Evolutionary conservation across 1,139 yeast genomes (phyloP).

Genomic region (Wickerhamomyces sp.): DNA sequence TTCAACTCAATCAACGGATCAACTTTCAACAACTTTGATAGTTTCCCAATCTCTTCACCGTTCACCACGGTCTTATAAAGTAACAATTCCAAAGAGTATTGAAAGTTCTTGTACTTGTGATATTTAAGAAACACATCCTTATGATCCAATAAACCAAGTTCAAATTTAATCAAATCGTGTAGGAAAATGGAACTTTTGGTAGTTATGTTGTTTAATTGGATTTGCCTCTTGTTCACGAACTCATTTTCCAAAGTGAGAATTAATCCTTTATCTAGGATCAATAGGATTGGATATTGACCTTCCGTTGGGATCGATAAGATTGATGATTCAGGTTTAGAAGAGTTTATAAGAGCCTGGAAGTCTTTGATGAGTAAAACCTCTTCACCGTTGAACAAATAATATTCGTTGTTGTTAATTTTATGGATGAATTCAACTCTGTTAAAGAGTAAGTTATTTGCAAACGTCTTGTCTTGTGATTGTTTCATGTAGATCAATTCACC

Average conservation of each 20-base stretch:
- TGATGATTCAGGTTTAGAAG: constrained; percentile 8
- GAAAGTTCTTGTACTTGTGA: constrained; percentile 38
- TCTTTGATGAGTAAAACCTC: constrained; percentile 24
- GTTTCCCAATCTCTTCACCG: constrained; percentile 17
- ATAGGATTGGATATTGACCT: constrained; percentile 19
- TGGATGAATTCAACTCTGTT: constrained; percentile 23
- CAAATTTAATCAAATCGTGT: constrained; percentile 25
- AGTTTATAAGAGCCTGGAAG: constrained; percentile 13
- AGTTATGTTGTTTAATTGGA: constrained; percentile 16
- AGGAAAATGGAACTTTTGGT: constrained; percentile 23
- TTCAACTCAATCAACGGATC: constrained; percentile 33
- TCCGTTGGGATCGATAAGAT: constrained; percentile 1
- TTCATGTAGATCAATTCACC: constrained; percentile 26
- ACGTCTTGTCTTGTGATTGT: constrained; percentile 4
- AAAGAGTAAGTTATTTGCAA: constrained; percentile 20
- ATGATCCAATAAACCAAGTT: constrained; percentile 8
- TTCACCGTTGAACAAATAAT: constrained; percentile 25
- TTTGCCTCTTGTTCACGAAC: constrained; percentile 13
- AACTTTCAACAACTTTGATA: constrained; percentile 16
- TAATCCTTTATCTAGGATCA: constrained; percentile 19
- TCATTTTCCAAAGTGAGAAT: constrained; percentile 22
- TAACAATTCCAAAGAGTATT: constrained; percentile 42
- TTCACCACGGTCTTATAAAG: constrained; percentile 29
- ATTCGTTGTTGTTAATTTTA: constrained; percentile 19
- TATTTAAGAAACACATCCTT: constrained; percentile 25